Conservation (phyloP, 1,284 basidiomycete species). For the Leccinum angustisporum region DNA sequence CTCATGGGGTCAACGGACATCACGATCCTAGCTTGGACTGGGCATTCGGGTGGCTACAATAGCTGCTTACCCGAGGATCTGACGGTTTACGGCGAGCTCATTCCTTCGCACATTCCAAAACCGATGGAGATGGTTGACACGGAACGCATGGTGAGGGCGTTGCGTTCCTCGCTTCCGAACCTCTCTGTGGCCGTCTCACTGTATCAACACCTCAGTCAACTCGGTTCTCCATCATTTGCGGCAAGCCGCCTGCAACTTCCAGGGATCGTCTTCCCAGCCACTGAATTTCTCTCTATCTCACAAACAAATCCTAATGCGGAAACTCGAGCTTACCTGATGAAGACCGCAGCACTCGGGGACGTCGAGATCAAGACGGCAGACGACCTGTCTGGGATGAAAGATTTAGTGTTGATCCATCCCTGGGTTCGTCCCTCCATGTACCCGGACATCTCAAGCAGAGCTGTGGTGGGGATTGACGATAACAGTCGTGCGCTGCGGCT, state of each 20-base stretch:
- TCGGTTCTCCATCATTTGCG: not conserved
- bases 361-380: no score
- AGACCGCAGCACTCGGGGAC: no score
- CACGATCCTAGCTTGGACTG: not conserved
- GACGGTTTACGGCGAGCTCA: not conserved
- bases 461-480: no score
- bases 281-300: not conserved
- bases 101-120: not conserved
- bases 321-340: no score
- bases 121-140: not conserved
- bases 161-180: not conserved
- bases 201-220: not conserved
- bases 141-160: not conserved
- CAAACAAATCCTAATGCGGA: no score
- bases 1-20: not conserved
- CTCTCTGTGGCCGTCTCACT: not conserved
- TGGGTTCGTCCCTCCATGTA: no score
- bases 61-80: not conserved
- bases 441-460: no score
- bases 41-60: not conserved
- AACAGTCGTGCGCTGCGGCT: no score
- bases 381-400: no score
- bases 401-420: no score
- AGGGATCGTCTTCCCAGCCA: not conserved
- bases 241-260: not conserved